A percentile compares a stretch with the other conserved stretches of the same genome.
phyloP scores from a whole-genome alignment of 2,329 filamentous ascomycete genomes.

The Lecanicillium sp. region DNA sequence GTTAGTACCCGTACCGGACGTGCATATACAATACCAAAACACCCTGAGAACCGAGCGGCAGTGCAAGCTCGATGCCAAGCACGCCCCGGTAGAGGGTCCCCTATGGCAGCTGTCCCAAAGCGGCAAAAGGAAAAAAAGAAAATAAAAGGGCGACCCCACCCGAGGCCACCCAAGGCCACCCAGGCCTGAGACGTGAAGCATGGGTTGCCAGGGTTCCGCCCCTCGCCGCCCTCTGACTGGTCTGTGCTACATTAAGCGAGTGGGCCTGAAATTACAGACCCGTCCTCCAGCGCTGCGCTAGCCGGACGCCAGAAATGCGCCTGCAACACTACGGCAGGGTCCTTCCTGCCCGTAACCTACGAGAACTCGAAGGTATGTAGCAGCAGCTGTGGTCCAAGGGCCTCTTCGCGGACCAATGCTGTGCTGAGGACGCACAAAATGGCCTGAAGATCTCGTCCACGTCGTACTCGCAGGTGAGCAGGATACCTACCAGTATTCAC shows the following conservation, averaged over 20 bases:
- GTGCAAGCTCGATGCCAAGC: conserved; percentile 4
- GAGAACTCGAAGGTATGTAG: too few species aligned
- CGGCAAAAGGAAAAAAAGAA: conserved; percentile 1
- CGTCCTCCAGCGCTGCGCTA: conserved; percentile 13
- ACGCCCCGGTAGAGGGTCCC: neutral
- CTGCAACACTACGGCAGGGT: conserved; percentile 6
- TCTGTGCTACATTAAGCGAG: conserved; percentile 22
- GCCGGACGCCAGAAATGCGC: conserved; percentile 13
- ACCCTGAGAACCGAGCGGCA: too few species aligned
- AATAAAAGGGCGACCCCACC: conserved; percentile 1
- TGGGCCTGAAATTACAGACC: conserved; percentile 23
- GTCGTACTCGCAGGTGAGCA: too few species aligned
- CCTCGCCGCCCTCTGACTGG: conserved; percentile 11
- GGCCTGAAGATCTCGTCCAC: too few species aligned
- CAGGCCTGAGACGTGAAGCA: conserved; percentile 2
- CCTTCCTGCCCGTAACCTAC: too few species aligned
- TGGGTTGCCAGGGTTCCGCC: conserved; percentile 8
- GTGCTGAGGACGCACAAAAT: too few species aligned
- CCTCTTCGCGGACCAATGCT: too few species aligned
- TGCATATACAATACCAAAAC: too few species aligned
- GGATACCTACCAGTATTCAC: too few species aligned
- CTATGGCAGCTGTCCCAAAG: too few species aligned
- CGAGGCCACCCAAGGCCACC: neutral
- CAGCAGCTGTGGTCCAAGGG: too few species aligned
- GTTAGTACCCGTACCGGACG: too few species aligned